Base-by-base conservation (phyloP, 805 yeast genomes). In the Metschnikowia proteae region DNA sequence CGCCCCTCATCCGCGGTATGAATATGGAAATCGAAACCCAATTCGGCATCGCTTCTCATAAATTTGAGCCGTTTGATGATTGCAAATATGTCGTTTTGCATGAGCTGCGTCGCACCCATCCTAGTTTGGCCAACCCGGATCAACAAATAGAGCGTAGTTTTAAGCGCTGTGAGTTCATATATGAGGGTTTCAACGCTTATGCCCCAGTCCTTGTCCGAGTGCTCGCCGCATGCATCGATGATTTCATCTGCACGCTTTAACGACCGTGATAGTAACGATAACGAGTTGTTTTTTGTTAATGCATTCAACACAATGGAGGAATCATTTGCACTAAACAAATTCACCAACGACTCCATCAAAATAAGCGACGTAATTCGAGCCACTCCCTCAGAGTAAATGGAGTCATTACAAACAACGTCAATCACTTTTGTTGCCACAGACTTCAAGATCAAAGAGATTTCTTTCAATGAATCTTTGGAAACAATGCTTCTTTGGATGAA, bases 91-190 rank as follows among this genome's bases (percentile, higher is more conserved):
- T 85, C 92, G 56, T 85, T 79, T 57, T 88, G 89, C 25, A 90
- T 66, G 46, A 92, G 69, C 47, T 83, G 84, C 43, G 80, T 79
- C 0, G 97, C 90, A 3, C 99, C 98, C 6, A 63, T 60, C 53
- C 87, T 80, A 0, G 86, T 80, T 60, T 86, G 88, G 0, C 95
- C 88, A 9, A 92, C 76, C 55, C 94, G 78, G 1, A 83, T 75
- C 52, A 92, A 68, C 43, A 91, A 76, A 49, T 83, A 82, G 37
- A 88, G 62, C 0, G 86, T 80, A 0, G 92, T 76, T 57, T 85
- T 86, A 68, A 85, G 86, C 1, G 88, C 84, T 0, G 94, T 86
- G 27, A 88, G 64, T 58, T 89, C 96, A 62, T 85, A 85, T 1
- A 88, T 63, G 26, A 86, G 65, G 3, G 80, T 67, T 49, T 82